Conservation (phyloP, 1,139 yeast species). For the Taphrina wiesneri region DNA sequence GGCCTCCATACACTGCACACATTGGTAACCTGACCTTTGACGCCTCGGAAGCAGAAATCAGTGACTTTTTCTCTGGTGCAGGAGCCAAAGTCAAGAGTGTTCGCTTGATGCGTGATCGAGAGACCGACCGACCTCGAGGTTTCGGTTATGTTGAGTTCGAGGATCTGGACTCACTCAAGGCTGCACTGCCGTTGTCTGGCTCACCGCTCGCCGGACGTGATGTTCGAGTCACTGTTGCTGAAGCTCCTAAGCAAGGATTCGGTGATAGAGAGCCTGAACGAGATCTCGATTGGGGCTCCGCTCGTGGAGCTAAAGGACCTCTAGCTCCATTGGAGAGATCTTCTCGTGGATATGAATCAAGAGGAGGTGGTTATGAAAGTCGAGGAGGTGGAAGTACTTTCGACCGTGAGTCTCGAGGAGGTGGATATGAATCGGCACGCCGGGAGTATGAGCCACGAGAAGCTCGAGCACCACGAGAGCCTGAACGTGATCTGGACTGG, state of each 20-base stretch:
- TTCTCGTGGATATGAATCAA: constrained; percentile 29
- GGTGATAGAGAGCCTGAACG: constrained; percentile 40
- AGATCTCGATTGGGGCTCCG: constrained; percentile 43
- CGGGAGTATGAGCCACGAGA: constrained; percentile 23
- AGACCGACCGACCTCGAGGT: constrained; percentile 66
- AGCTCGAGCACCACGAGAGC: constrained; percentile 36
- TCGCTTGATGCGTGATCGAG: constrained; percentile 63
- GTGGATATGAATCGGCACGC: constrained; percentile 23
- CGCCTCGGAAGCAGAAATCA: constrained; percentile 64
- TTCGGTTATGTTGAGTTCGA: constrained; percentile 82
- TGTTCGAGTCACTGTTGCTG: constrained; percentile 85
- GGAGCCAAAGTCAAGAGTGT: constrained; percentile 53
- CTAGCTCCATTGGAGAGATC: constrained; percentile 41
- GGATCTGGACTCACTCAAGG: constrained; percentile 66
- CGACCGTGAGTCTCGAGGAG: constrained; percentile 8
- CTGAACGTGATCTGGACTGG: constrained; percentile 44
- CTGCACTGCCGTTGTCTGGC: constrained; percentile 66
- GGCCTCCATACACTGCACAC: constrained; percentile 88
- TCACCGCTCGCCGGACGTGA: constrained; percentile 71
- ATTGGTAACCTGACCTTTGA: constrained; percentile 86
- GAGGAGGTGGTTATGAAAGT: constrained; percentile 20
- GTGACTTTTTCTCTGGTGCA: constrained; percentile 65
- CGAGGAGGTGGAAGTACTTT: constrained; percentile 9
- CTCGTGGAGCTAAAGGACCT: constrained; percentile 44
- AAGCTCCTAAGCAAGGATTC: constrained; percentile 57